Evolutionary conservation across 768 basidiomycete species (phyloP).

Genomic region (Coprinopsis cinerea): DNA sequence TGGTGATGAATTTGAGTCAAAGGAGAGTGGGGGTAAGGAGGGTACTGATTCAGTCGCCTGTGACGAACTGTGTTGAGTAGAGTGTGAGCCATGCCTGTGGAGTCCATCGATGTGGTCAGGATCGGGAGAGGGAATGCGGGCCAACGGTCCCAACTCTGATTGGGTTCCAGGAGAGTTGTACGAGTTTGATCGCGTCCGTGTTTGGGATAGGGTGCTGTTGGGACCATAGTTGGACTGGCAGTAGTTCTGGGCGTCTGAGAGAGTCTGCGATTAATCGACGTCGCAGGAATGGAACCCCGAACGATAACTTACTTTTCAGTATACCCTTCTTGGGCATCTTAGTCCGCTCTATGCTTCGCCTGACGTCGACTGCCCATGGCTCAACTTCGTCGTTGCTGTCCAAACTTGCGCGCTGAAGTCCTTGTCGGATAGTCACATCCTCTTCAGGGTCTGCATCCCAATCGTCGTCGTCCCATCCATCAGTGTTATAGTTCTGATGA

Average conservation of each 20-base stretch:
- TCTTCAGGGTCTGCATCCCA: constrained; percentile 65
- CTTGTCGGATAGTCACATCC: constrained; percentile 66
- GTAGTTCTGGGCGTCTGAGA: constrained; percentile 61
- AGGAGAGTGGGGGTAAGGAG: constrained; percentile 61
- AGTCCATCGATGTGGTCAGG: constrained; percentile 87
- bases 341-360: constrained; percentile 65
- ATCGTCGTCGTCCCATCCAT: constrained; percentile 76
- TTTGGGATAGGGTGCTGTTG: constrained; percentile 38
- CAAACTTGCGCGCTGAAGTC: constrained; percentile 42
- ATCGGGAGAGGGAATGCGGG: constrained; percentile 77
- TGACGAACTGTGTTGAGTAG: constrained; percentile 33
- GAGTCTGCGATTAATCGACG: constrained; percentile 2
- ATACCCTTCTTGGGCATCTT: constrained; percentile 76
- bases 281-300: constrained; percentile 3
- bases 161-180: constrained; percentile 55
- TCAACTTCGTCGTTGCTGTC: constrained; percentile 38
- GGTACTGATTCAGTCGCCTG: constrained; percentile 26
- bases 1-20: constrained; percentile 36
- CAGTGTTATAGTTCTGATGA: constrained; percentile 41
- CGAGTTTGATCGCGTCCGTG: constrained; percentile 76
- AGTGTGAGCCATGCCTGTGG: constrained; percentile 58
- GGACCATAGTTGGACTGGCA: constrained; percentile 52
- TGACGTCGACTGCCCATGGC: constrained; percentile 72
- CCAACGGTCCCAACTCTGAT: constrained; percentile 65
- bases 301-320: constrained; percentile 65